A percentile compares a stretch with the other conserved stretches of the same genome.
These are phyloP conservation scores for Retiboletus flavoniger DNA, from an alignment of 1,284 basidiomycete species.

Conservation along the genomic window DNA sequence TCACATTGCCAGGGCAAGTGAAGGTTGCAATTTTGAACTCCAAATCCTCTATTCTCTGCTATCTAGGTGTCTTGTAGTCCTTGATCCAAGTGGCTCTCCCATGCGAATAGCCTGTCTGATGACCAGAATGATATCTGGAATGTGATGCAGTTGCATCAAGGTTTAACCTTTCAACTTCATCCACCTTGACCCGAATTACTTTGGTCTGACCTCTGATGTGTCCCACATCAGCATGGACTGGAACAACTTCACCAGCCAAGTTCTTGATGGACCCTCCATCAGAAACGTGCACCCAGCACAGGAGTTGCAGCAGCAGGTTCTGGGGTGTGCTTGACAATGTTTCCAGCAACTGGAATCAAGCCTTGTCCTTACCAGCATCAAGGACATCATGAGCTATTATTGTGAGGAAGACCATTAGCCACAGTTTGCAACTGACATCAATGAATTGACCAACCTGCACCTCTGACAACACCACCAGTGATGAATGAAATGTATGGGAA, in stretches of 20 bases:
- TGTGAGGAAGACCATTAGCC: background rate
- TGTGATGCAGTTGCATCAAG: background rate
- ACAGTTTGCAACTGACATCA: background rate
- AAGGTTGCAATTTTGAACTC: background rate
- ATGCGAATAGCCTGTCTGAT: conserved; percentile 1
- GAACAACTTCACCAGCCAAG: conserved; percentile 2
- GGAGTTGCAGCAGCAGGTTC: background rate
- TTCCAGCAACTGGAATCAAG: background rate
- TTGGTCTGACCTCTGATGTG: background rate
- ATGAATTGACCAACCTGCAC: conserved; percentile 9
- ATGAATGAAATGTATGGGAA: conserved; percentile 6
- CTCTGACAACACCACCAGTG: conserved; percentile 1
- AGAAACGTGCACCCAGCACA: conserved; percentile 8
- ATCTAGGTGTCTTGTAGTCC: background rate
- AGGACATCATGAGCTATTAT: background rate
- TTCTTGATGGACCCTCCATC: conserved; percentile 9
- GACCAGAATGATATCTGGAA: background rate
- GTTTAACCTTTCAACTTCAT: background rate
- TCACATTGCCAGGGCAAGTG: conserved; percentile 9
- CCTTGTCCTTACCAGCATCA: conserved; percentile 4
- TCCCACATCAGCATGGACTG: background rate
- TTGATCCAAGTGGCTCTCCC: background rate
- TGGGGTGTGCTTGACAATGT: background rate
- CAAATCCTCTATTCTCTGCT: background rate
- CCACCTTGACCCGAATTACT: background rate